Base-by-base conservation (phyloP, 306 rosid genomes). In the Quercus agrifolia region DNA sequence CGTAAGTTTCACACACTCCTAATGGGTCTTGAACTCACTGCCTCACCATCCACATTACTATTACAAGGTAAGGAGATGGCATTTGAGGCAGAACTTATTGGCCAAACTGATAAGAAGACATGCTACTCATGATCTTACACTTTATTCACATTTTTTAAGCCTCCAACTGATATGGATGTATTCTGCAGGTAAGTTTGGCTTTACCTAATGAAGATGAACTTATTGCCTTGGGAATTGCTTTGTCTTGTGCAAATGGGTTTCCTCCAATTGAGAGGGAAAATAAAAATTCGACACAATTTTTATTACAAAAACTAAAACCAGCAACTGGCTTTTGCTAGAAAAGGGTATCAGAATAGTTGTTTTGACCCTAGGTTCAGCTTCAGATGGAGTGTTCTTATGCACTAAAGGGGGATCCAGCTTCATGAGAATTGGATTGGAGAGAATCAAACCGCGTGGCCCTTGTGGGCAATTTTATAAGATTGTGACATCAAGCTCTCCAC, bases 121-220 rank as follows among this genome's bases (percentile, higher is more conserved):
- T 64, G 41, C 31, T 74, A 38, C 66, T 54, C 19, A 1, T 83
- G 76, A 67, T 69, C 57, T 25, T 56, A 46, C 74, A 70, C 61
- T 35, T 70, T 21, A 62, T 77, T 41, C 28, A 41, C 46, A 58
- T 58, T 58, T 58, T 58, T 21, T 23, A 9, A 20, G 15, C 11
- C 64, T 62, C 68, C 68, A 6, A 15, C 38, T 72, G 12, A 49
- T 72, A 8, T 46, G 44, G 7, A 51, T 23, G 44, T 27, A 67
- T 62, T 78, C 46, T 79, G 62, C 81, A 90, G 97, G 88, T 92
- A 78, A 77, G 74, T 77, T 80, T 81, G 84, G 89, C 92, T 70
- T 92, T 97, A 44, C 97, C 99, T 38, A 94, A 92, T 71, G 95
- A 90, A 89, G 91, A 86, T 84, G 95, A 94, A 80, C 97, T 94